These are phyloP conservation scores for Boletus eberwhitei DNA, from an alignment of 768 basidiomycete species.

Conservation along the genomic window DNA sequence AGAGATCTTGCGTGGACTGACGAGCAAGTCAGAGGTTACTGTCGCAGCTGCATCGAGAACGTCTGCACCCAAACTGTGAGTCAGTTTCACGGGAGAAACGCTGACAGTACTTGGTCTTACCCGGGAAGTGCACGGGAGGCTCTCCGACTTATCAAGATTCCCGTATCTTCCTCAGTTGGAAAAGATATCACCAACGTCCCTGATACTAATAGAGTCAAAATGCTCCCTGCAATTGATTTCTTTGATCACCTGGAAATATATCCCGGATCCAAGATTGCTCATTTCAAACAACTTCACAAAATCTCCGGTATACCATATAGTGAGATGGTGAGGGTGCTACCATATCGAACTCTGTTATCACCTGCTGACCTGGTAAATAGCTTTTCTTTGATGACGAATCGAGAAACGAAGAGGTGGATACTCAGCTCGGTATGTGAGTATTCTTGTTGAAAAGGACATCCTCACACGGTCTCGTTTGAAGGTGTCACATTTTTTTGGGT, in stretches of 20 bases:
- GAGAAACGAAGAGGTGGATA: conserved; percentile 48
- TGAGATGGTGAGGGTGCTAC: conserved; percentile 58
- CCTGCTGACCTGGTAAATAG: conserved; percentile 26
- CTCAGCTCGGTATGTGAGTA: conserved; percentile 43
- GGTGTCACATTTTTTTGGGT: conserved; percentile 86
- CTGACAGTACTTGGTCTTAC: background rate
- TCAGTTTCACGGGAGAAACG: background rate
- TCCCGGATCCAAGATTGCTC: conserved; percentile 76
- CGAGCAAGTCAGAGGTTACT: conserved; percentile 39
- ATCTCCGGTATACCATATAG: conserved; percentile 74
- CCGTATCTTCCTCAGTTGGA: conserved; percentile 34
- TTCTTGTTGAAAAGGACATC: background rate
- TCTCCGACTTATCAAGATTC: conserved; percentile 58
- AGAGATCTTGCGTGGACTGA: conserved; percentile 60
- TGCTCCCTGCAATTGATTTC: conserved; percentile 51
- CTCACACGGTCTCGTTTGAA: conserved; percentile 19
- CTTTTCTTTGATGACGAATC: conserved; percentile 73
- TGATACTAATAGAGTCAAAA: conserved; percentile 16
- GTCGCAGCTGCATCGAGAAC: conserved; percentile 80
- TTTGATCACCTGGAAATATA: conserved; percentile 77
- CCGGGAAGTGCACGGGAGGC: conserved; percentile 67
- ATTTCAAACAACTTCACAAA: conserved; percentile 72
- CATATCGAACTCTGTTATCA: background rate
- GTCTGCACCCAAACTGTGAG: conserved; percentile 63
- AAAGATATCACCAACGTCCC: conserved; percentile 17